Evolutionary conservation across 768 basidiomycete species (phyloP), one percentile per base, ranked within the genome.

Genomic region (Tylopilus rubrobrunneus): DNA sequence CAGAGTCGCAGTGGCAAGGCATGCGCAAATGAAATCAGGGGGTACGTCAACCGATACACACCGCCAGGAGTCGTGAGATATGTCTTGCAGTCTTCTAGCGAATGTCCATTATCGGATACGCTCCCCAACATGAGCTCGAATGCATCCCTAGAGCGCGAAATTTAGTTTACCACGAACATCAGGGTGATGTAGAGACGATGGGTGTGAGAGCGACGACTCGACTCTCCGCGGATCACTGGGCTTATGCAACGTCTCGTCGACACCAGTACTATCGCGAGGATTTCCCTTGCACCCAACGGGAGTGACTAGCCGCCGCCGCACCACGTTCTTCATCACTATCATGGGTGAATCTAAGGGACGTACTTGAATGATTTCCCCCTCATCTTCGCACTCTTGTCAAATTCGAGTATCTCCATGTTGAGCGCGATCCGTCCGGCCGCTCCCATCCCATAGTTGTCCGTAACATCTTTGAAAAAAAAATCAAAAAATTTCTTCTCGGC

Each of bases 361-460:
- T 66, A 83, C 84, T 60, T 66, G 68, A 67, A 68, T 10, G 59
- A 62, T 56, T 56, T 68, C 12, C 62, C 62, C 37, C 37, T 62
- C 29, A 47, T 40, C 33, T n/a, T 7, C 44, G 52, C 61, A 15
- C 62, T 66, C 52, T 60, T 65, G 55, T 56, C 52, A 28, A 48
- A 62, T 67, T 55, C 88, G 88, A 80, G 78, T 92, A 98, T 7
- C 81, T 87, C 17, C 75, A 74, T 52, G 74, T 73, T 23, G 85
- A 90, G 21, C 80, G 66, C 45, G 94, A 79, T 61, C 87, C 83
- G 41, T 85, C 80, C 34, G 25, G 82, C 82, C 52, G 76, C 76
- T 17, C 96, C 96, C 67, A 83, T 92, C 23, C 96, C 96, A 53
- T 91, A 81, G 66, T 89, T 85, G 71, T 98, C 96, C 34, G 93